Evolutionary conservation across 2,329 filamentous ascomycete genomes (phyloP), one percentile per base, ranked within the genome.

Genomic region (Mariannaea elegans): DNA sequence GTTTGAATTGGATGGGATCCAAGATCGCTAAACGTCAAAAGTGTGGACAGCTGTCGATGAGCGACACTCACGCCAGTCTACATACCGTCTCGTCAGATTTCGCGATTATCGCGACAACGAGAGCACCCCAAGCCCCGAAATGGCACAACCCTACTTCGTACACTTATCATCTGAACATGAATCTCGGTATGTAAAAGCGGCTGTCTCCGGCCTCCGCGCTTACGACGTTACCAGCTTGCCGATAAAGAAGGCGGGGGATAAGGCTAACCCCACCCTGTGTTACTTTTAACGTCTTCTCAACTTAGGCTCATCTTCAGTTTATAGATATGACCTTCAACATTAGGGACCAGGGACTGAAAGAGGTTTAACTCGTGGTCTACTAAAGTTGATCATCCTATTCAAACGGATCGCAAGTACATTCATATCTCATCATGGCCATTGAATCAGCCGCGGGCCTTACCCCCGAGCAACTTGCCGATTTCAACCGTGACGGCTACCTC

Each of bases 401-500:
- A 21, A 42, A 8, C 36, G 13, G 29, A 29, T 23, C 19, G 21
- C 4, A 41, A 16, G 24, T 8, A 21, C 10, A 24, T 9, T 46
- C 36, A 8, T 36, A 16, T 12, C 14, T 16, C 19, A 56, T 2
- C 45, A 72, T 71, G 67, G 44, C 65, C 21, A 46, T 59, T 16
- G 50, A 63, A 41, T 24, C 62, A 45, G 54, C 58, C 6, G 47
- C 58, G 14, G 90, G 90, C 56, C 90, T 97, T 58, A 90, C 89
- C 14, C 76, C 87, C 41, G 82, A 85, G 29, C 93, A 97, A 73
- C 79, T 95, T 45, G 75, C 84, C 47, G 81, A 84, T 71, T 98
- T 96, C 82, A 76, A 90, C 68, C 81, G 86, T 49, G 92, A 98
- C 80, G 95, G 95, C 78, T 98, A 96, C 79, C 89, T 98, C 61